A percentile compares a stretch with the other conserved stretches of the same genome.
Conservation (phyloP, 140 eudicot genomes). For the Oenanthe javanica region DNA sequence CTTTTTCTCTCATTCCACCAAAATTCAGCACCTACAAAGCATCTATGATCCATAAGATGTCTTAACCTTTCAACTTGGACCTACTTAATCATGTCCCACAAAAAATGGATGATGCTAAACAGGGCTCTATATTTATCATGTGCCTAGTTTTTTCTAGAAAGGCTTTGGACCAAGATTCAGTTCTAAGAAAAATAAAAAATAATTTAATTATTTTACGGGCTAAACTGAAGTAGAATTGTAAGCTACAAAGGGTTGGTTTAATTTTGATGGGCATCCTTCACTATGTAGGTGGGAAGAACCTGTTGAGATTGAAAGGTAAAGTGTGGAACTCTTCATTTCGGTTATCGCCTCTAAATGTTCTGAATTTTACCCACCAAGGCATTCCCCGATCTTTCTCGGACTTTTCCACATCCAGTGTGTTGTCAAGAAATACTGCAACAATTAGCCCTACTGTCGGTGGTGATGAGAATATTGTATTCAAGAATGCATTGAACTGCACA, state of each 20-base stretch:
- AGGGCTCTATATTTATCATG: background rate
- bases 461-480: constrained; percentile 70
- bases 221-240: background rate
- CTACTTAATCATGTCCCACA: constrained; percentile 9
- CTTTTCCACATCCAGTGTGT: too few species aligned
- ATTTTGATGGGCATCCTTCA: background rate
- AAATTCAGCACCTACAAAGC: constrained; percentile 13
- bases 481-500: constrained; percentile 82
- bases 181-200: background rate
- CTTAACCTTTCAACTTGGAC: background rate
- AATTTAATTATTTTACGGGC: background rate
- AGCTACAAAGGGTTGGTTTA: background rate
- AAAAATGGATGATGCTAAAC: background rate
- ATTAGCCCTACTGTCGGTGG: constrained; percentile 87
- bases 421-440: constrained; percentile 30
- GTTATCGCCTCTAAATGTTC: too few species aligned
- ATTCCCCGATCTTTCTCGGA: too few species aligned
- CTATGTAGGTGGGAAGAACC: constrained; percentile 89
- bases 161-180: background rate
- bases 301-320: constrained; percentile 18
- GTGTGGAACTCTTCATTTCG: too few species aligned
- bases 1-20: constrained; percentile 3
- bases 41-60: background rate
- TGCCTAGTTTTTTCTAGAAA: background rate
- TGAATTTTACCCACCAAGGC: too few species aligned